Conservation (phyloP, 257 asterid species). For the Knoxia roxburghii region DNA sequence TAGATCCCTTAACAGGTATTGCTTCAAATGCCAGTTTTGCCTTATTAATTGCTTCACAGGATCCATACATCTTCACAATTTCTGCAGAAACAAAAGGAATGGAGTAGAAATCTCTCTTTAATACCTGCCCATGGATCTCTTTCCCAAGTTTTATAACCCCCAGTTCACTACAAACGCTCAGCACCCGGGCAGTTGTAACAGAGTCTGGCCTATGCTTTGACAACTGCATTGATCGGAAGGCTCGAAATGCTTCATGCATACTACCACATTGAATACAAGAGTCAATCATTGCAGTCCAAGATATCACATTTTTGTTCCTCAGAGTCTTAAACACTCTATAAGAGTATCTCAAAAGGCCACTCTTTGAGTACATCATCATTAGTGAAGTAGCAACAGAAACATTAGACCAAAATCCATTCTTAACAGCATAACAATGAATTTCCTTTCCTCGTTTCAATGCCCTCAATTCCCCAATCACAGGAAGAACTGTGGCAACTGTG, state of each 20-base stretch:
- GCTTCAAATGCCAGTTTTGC: constrained; percentile 54
- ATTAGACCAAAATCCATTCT: constrained; percentile 43
- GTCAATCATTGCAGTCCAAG: constrained; percentile 96
- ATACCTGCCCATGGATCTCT: constrained; percentile 71
- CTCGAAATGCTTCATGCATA: constrained; percentile 46
- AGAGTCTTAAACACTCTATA: constrained; percentile 46
- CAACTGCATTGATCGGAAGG: constrained; percentile 69
- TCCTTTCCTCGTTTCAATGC: constrained; percentile 71
- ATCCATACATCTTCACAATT: constrained; percentile 71
- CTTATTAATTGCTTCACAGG: constrained; percentile 38
- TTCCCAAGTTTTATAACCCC: constrained; percentile 48
- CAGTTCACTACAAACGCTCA: constrained; percentile 51
- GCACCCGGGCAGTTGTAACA: constrained; percentile 57
- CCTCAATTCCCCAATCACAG: constrained; percentile 71
- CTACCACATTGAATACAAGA: constrained; percentile 46
- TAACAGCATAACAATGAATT: constrained; percentile 62
- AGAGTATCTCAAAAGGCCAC: constrained; percentile 48
- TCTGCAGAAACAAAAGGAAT: constrained; percentile 71
- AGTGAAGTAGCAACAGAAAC: constrained; percentile 65
- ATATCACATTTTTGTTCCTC: constrained; percentile 66
- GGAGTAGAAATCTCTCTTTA: constrained; percentile 46
- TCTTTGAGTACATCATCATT: constrained; percentile 89
- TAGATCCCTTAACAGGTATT: constrained; percentile 59
- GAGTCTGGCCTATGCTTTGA: constrained; percentile 87
- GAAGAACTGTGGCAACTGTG: constrained; percentile 79